phyloP scores from a whole-genome alignment of 345 rosid species.

The Gynandropsis gynandra region DNA sequence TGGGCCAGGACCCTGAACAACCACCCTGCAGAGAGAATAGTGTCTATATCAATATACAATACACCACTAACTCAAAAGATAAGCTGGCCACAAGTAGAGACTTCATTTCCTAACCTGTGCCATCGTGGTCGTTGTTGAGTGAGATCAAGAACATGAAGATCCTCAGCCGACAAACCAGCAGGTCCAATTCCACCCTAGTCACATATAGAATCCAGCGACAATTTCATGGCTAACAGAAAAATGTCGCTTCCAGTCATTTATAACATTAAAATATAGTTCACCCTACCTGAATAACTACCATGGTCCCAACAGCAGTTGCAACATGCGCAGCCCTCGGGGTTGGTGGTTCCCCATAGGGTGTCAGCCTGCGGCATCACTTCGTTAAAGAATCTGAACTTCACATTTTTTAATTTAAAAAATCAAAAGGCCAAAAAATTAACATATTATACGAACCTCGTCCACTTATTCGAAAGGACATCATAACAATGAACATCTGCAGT shows the following conservation, averaged over 20 bases:
- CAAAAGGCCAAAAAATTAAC: neutral
- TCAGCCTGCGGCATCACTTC: constrained; percentile 42
- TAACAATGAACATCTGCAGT: constrained; percentile 98
- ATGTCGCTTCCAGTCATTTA: neutral
- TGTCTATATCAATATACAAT: constrained; percentile 20
- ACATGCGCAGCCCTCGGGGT: constrained; percentile 99
- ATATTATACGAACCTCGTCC: constrained; percentile 70
- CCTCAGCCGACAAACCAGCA: constrained; percentile 98
- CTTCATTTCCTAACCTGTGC: constrained; percentile 54
- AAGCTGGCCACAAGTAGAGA: neutral
- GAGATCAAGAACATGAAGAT: constrained; percentile 98
- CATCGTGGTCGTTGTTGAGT: constrained; percentile 93
- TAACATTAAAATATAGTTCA: neutral
- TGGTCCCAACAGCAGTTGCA: constrained; percentile 97
- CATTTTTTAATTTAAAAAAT: no score
- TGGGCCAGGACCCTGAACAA: constrained; percentile 99
- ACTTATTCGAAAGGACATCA: constrained; percentile 84
- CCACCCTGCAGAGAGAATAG: constrained; percentile 56
- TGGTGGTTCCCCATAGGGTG: constrained; percentile 95
- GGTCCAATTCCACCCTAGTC: constrained; percentile 98
- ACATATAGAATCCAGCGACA: constrained; percentile 13
- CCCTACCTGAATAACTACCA: constrained; percentile 97
- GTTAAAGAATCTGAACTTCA: constrained; percentile 8
- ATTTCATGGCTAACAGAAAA: constrained; percentile 11
- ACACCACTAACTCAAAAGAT: neutral